Base-by-base conservation (phyloP, 148 eudicot genomes). In the Persicaria tinctoria region DNA sequence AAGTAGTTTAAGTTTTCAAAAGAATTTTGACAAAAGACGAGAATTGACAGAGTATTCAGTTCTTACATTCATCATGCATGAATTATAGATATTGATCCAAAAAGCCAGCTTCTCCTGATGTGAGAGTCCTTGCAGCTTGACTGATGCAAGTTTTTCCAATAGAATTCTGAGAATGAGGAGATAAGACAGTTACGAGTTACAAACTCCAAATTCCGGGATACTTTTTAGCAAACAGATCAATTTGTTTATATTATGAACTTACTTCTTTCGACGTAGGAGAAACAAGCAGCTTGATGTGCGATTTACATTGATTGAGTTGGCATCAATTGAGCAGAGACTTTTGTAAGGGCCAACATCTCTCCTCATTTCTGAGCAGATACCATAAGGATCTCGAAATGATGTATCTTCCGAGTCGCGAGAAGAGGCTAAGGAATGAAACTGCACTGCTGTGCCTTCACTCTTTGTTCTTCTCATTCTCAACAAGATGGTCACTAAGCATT, bases 1-100 rank as follows among this genome's bases (percentile, higher is more conserved):
- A 69, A 38, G 11, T 38, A 27, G 12, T 23, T 62, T 18, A 60
- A 17, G 18, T 23, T 60, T 57, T 23, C 41, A 60, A 60, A 60
- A 9, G 13, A 60, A 60, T 0, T 20, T 17, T 16, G 18, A 23
- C 41, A 59, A 23, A 59, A 59, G 2, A n/a, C 50, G 10, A 1
- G 45, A 18, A 4, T 12, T 48, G 11, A 18, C 4, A 2, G 48
- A 44, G 10, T 5, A n/a, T 66, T 66, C 18, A 44, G 46, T 56
- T 20, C 90, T 60, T 89, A 91, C 97, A 83, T 89, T 91, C 94
- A 91, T 88, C 90, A 91, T 85, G 84, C 94, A 91, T 0, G 94
- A 88, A 83, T 91, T 91, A 72, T 91, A 88, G 56, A 86, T 85
- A 80, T 91, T 91, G 70, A 91, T 88, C 97, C 97, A 91, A 74